Evolutionary conservation across 1,139 yeast species (phyloP).

Genomic region (Candida sp.): DNA sequence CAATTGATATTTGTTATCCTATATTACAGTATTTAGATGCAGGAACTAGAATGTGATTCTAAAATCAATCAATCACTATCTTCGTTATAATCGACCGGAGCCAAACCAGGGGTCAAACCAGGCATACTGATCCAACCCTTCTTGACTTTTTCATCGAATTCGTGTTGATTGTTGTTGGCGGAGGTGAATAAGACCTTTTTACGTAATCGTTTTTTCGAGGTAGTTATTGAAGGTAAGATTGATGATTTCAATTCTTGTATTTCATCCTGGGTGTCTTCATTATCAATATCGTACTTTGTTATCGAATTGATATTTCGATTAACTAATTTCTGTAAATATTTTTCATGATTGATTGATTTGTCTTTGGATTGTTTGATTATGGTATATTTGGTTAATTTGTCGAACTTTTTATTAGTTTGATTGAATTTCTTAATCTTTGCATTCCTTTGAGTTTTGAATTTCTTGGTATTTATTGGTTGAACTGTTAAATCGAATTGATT

Average conservation of each 20-base stretch:
- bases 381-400: constrained; percentile 49
- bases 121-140: constrained; percentile 48
- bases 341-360: constrained; percentile 38
- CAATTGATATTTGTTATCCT: too few relatives aligned
- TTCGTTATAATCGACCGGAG: constrained; percentile 73
- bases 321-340: constrained; percentile 47
- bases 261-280: constrained; percentile 41
- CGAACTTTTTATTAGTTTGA: constrained; percentile 37
- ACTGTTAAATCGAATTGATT: constrained; percentile 17
- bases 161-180: constrained; percentile 8
- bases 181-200: constrained; percentile 19
- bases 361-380: constrained; percentile 43
- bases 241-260: constrained; percentile 39
- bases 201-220: constrained; percentile 15
- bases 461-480: constrained; percentile 21
- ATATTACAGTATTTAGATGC: too few relatives aligned
- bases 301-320: constrained; percentile 46
- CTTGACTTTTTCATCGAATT: constrained; percentile 41
- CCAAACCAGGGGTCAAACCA: constrained; percentile 89
- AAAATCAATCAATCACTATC: constrained; percentile 27
- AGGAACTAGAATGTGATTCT: too few relatives aligned
- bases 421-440: constrained; percentile 31
- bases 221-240: constrained; percentile 22
- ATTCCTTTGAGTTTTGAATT: constrained; percentile 25
- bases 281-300: constrained; percentile 44